phyloP scores from a whole-genome alignment of 768 basidiomycete species.

The Peribolospora kevripleyi region DNA sequence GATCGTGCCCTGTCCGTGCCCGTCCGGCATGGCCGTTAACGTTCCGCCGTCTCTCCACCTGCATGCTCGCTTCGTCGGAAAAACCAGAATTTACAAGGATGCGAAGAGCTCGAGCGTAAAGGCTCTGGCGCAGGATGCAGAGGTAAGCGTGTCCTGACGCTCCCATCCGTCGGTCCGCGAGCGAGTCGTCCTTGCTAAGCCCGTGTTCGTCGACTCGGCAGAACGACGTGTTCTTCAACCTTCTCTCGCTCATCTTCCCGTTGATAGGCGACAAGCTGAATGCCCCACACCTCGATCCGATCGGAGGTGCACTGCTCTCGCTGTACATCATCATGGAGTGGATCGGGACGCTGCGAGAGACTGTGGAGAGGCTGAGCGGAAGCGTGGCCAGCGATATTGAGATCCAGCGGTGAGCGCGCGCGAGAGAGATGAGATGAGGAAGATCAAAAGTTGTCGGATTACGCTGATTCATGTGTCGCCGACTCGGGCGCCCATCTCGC shows the following conservation, averaged over 20 bases:
- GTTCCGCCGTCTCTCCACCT: background rate
- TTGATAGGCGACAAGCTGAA: constrained; percentile 15
- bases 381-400: constrained; percentile 5
- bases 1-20: too few relatives aligned
- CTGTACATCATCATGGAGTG: constrained; percentile 21
- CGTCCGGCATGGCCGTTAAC: background rate
- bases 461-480: constrained; percentile 5
- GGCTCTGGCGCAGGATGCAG: constrained; percentile 24
- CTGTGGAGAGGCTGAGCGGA: constrained; percentile 19
- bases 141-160: constrained; percentile 11
- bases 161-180: background rate
- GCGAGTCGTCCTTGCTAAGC: background rate
- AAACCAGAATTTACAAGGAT: too few relatives aligned
- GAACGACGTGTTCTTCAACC: constrained; percentile 20
- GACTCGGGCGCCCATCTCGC: constrained; percentile 14
- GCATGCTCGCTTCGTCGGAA: too few relatives aligned
- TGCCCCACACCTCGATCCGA: constrained; percentile 20
- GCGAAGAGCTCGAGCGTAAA: constrained; percentile 15
- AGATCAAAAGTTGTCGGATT: constrained; percentile 13
- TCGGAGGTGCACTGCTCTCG: constrained; percentile 22
- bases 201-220: background rate
- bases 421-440: background rate
- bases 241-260: constrained; percentile 23
- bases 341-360: constrained; percentile 20
- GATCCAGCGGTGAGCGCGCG: constrained; percentile 6